Evolutionary conservation across 78 protist genomes (phyloP).

Genomic region (Paulinella micropora): DNA sequence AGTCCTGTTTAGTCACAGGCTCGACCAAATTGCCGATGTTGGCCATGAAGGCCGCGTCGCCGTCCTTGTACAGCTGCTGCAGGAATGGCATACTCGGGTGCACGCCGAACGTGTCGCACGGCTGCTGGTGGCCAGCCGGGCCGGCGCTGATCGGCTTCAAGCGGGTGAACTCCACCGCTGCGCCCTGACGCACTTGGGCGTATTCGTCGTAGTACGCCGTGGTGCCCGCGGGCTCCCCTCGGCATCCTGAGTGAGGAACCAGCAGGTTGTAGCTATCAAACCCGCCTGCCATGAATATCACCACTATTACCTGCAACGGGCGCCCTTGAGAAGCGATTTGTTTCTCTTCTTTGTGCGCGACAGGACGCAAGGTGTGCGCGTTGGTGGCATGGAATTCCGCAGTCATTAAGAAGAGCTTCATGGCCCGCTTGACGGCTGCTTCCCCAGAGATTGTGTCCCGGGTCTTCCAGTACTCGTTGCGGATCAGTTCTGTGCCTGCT

Average conservation of each 20-base stretch:
- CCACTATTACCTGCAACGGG: background rate
- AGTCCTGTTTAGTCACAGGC: background rate
- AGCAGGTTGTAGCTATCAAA: background rate
- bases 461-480: too few species aligned
- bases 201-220: background rate
- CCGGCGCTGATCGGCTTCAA: background rate
- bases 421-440: background rate
- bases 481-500: too few species aligned
- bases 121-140: background rate
- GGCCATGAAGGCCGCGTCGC: background rate
- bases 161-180: background rate
- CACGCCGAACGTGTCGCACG: background rate
- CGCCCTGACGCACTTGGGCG: background rate
- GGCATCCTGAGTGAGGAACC: background rate
- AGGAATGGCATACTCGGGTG: background rate
- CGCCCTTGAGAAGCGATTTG: background rate
- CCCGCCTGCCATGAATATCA: background rate
- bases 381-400: background rate
- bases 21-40: constrained; percentile 1
- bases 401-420: background rate
- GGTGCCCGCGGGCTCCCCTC: background rate
- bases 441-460: too few species aligned
- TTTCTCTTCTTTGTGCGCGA: background rate
- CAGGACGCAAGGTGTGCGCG: background rate
- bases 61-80: background rate